Evolutionary conservation across 106 monocot species (phyloP).

Genomic region (Dendrobium nobile): DNA sequence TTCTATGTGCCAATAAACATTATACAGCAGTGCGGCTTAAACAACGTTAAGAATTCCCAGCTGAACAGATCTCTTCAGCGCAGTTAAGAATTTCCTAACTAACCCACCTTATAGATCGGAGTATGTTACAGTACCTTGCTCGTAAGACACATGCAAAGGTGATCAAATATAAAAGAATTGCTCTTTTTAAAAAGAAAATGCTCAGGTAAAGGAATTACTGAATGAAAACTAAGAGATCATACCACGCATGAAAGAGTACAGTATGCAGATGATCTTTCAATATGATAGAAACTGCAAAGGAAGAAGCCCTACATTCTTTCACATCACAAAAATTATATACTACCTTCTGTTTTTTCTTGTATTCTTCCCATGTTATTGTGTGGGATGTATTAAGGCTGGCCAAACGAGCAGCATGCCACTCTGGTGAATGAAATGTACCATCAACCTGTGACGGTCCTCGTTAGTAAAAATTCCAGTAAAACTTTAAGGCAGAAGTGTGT

Average conservation of each 20-base stretch:
- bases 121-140: not conserved
- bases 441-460: constrained; percentile 86
- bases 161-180: not conserved
- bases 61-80: not conserved
- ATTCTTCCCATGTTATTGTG: constrained; percentile 99
- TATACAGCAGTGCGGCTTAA: not conserved
- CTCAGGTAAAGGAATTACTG: not conserved
- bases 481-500: not conserved
- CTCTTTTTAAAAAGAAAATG: constrained; percentile 1
- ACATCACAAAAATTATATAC: constrained; percentile 6
- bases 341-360: constrained; percentile 94
- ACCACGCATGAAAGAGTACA: not conserved
- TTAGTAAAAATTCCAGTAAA: constrained; percentile 64
- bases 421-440: constrained; percentile 99
- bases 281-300: not conserved
- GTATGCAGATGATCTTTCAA: not conserved
- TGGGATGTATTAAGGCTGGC: constrained; percentile 94
- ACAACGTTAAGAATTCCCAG: not conserved
- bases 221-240: not conserved
- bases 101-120: not conserved
- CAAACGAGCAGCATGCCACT: constrained; percentile 99
- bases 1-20: not conserved
- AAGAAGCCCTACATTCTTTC: not conserved
- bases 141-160: not conserved
- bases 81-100: not conserved